phyloP scores from a whole-genome alignment of 2,329 filamentous ascomycete species.

The Xylariomycetidae sp. region DNA sequence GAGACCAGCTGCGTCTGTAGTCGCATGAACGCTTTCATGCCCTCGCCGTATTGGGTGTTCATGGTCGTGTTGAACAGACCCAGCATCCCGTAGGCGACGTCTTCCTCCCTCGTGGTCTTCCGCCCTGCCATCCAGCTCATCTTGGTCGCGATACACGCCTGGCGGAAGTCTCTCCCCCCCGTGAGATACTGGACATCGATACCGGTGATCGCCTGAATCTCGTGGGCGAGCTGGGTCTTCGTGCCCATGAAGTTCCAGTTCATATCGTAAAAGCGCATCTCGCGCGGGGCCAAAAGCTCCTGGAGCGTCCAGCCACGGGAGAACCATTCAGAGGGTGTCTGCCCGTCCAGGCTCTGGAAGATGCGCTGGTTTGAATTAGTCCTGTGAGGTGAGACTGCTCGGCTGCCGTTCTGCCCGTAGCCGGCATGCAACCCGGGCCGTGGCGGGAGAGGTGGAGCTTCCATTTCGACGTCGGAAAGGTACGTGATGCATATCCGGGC shows the following conservation, averaged over 20 bases:
- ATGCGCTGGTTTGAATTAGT: too few relatives aligned
- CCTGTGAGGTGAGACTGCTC: too few relatives aligned
- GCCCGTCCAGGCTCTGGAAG: conserved; percentile 2
- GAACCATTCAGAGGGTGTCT: conserved; percentile 10
- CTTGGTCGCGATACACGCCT: conserved; percentile 18
- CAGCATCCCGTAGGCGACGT: conserved; percentile 25
- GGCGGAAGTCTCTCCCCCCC: conserved; percentile 7
- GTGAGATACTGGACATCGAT: conserved; percentile 14
- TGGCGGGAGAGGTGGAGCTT: too few relatives aligned
- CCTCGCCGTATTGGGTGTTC: conserved; percentile 25
- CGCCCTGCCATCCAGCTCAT: conserved; percentile 26
- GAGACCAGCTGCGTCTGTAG: too few relatives aligned
- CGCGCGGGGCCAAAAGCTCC: conserved; percentile 17
- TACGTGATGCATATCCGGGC: not conserved
- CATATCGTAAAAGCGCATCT: conserved; percentile 18
- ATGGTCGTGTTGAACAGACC: conserved; percentile 27
- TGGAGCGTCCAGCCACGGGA: too few relatives aligned
- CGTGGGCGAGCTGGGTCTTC: conserved; percentile 8
- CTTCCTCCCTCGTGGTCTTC: conserved; percentile 17
- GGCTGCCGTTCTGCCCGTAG: too few relatives aligned
- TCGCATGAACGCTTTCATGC: conserved; percentile 18
- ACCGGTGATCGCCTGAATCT: conserved; percentile 23
- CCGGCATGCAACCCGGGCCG: too few relatives aligned
- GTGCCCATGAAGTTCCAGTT: conserved; percentile 20
- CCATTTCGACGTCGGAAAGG: not conserved